Evolutionary conservation across 345 rosid species (phyloP).

Genomic region (Noccaea bulbosa): DNA sequence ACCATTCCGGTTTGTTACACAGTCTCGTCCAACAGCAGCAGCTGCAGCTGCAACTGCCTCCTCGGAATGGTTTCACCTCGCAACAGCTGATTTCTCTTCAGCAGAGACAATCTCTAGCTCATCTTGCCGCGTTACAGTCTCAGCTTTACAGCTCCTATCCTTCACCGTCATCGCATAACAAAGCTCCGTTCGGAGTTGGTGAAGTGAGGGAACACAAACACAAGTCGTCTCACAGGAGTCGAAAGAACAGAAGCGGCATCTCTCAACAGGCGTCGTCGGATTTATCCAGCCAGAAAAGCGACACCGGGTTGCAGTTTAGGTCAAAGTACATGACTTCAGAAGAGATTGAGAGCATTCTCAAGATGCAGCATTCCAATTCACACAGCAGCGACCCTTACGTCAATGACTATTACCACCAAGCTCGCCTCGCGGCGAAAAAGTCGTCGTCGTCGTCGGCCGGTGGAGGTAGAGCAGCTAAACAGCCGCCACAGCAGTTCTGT

Average conservation of each 20-base stretch:
- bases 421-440: constrained; percentile 72
- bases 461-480: constrained; percentile 59
- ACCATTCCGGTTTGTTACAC: constrained; percentile 67
- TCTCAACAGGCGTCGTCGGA: constrained; percentile 82
- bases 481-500: constrained; percentile 63
- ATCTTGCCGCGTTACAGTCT: constrained; percentile 71
- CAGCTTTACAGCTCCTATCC: constrained; percentile 64
- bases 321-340: constrained; percentile 96
- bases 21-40: constrained; percentile 70
- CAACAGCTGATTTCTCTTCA: constrained; percentile 64
- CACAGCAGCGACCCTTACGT: constrained; percentile 83
- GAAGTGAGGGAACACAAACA: constrained; percentile 73
- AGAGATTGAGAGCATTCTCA: constrained; percentile 94
- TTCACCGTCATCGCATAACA: constrained; percentile 62
- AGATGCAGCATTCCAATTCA: constrained; percentile 90
- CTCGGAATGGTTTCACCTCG: constrained; percentile 65
- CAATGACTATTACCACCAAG: constrained; percentile 97
- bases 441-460: constrained; percentile 11
- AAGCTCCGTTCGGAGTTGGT: constrained; percentile 55
- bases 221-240: constrained; percentile 69
- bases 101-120: constrained; percentile 75
- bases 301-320: constrained; percentile 68
- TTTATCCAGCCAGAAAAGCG: constrained; percentile 78
- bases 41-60: constrained; percentile 56
- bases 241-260: constrained; percentile 62